These are phyloP conservation scores for Rhipidocladum racemiflorum DNA, from an alignment of 176 grass and related monocot genomes.

Conservation along the genomic window DNA sequence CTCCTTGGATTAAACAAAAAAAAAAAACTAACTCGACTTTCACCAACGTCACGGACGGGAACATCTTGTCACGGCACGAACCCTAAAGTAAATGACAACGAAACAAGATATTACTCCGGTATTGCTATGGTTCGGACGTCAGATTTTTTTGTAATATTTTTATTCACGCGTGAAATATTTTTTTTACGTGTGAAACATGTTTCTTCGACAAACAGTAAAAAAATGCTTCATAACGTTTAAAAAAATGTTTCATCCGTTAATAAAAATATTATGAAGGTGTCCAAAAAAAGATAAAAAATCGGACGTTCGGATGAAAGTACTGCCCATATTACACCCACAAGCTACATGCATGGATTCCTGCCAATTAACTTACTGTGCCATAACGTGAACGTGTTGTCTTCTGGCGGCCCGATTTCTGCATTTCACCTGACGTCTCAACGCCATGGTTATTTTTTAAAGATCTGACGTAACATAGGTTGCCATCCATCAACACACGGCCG, in stretches of 20 bases:
- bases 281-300: too few relatives aligned
- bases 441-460: not conserved
- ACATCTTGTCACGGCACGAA: not conserved
- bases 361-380: not conserved
- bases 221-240: too few relatives aligned
- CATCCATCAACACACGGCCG: not conserved
- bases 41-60: not conserved
- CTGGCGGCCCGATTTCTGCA: not conserved
- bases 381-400: constrained; percentile 1
- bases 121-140: too few relatives aligned
- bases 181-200: too few relatives aligned
- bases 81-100: not conserved
- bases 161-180: too few relatives aligned
- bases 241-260: too few relatives aligned
- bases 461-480: not conserved
- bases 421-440: not conserved
- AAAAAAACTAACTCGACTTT: not conserved
- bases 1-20: not conserved
- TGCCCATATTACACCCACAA: too few relatives aligned
- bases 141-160: too few relatives aligned
- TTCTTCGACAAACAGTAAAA: too few relatives aligned
- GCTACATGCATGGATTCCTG: not conserved
- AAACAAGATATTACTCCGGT: not conserved
- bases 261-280: too few relatives aligned
- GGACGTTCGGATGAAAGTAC: too few relatives aligned